Evolutionary conservation across 2,329 filamentous ascomycete species (phyloP), one percentile per base, ranked within the genome.

Genomic region (Neopestalotiopsis sp.): DNA sequence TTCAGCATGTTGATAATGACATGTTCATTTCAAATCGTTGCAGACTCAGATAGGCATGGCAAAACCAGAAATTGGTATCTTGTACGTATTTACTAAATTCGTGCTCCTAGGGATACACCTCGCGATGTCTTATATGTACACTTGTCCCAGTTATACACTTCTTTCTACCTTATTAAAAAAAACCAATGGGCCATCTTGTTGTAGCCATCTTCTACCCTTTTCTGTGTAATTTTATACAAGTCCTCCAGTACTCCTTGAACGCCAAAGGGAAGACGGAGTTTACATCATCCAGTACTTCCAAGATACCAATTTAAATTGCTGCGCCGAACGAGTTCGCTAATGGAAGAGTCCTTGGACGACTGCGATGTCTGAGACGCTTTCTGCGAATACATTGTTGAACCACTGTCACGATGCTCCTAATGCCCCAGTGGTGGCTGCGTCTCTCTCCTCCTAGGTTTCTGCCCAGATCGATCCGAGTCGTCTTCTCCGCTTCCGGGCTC

Each of bases 391-490:
- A 10, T 10, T n/a, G 34, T 10, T n/a, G 14, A 24, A 30, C 14
- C 17, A 28, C 24, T 32, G 62, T 20, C 45, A 20, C 62, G 24
- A 28, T 28, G 42, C 72, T 70, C 71, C 76, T 78, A 77, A 57
- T 73, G 70, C 68, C 69, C 17, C 3, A 71, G 56, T 61, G 66
- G 42, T 12, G 73, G 73, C 64, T 77, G 74, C 7, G 76, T 71
- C 42, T 74, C 76, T 6, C 71, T 64, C 71, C 72, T 75, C 67
- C 70, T 73, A 28, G 65, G 59, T 49, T 49, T 45, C 3, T 49
- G 62, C 67, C 66, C 2, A 42, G 61, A 14, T 53, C 67, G 10
- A 58, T 68, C 1, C 57, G 59, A 61, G 53, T 63, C 53, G 24
- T 74, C 70, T 5, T 72, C 71, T 20, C 73, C 74, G n/a, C 59